Conservation (phyloP, 2,329 filamentous ascomycete genomes). For the Fusarium multiceps region DNA sequence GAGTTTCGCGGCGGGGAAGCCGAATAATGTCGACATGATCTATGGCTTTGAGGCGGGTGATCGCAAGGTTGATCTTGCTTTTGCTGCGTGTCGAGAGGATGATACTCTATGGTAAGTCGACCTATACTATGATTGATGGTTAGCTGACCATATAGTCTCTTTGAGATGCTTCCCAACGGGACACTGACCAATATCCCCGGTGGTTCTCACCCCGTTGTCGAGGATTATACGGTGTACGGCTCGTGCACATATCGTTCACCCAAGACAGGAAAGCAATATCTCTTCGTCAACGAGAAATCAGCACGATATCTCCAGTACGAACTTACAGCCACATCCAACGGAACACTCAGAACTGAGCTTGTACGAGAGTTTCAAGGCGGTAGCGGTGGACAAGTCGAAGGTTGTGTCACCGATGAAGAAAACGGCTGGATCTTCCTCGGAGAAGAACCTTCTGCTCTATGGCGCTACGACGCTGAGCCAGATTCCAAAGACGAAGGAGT, state of each 20-base stretch:
- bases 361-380: conserved; percentile 64
- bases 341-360: conserved; percentile 58
- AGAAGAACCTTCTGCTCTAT: conserved; percentile 63
- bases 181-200: conserved; percentile 57
- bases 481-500: conserved; percentile 51
- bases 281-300: conserved; percentile 66
- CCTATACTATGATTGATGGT: rapidly evolving
- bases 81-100: conserved; percentile 62
- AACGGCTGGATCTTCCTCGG: conserved; percentile 63
- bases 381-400: conserved; percentile 64
- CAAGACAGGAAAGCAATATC: conserved; percentile 60
- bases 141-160: conserved; percentile 53
- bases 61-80: conserved; percentile 59
- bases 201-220: conserved; percentile 58
- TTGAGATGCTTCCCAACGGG: conserved; percentile 61
- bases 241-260: conserved; percentile 63
- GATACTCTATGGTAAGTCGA: conserved; percentile 62
- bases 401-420: conserved; percentile 63
- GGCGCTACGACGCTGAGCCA: conserved; percentile 64
- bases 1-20: conserved; percentile 57
- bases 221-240: conserved; percentile 62
- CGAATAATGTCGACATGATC: conserved; percentile 67
- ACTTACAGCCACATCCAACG: conserved; percentile 54
- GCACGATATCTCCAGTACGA: conserved; percentile 66
- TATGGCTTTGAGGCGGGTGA: conserved; percentile 59